Evolutionary conservation across 805 yeast genomes (phyloP), one percentile per base, ranked within the genome.

Genomic region (Metschnikowia rubicola): DNA sequence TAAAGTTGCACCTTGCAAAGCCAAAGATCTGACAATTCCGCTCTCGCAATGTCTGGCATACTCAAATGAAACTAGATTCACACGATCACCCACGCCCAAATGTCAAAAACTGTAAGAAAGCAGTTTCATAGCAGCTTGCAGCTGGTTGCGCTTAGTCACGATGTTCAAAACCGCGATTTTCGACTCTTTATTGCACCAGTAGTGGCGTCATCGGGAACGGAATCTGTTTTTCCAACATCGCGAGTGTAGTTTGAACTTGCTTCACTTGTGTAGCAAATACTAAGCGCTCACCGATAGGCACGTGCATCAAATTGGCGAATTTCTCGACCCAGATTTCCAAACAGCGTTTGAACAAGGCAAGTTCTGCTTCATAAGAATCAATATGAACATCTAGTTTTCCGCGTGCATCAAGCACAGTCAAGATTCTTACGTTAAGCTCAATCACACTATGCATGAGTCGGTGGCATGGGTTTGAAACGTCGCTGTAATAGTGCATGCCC

Each of bases 331-430:
- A 44, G 19, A 38, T 38, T 2, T 34, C 12, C n/a, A 44, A 35
- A 33, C 47, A 38, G 17, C 26, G 19, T 15, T 29, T 34, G 29
- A 44, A 43, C 8, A 42, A 35, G 7, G 29, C 10, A n/a, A 44
- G 12, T 28, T 35, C 40, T 0, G 37, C 34, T 13, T 35, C 28
- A 26, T 30, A 44, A 10, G 32, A 35, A 26, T 39, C 37, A 9
- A 35, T 17, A 13, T 39, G 39, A 17, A 28, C 12, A 30, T 44
- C 48, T 17, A 44, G 48, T 2, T n/a, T 15, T 4, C 48, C 48
- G 10, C 30, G 21, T 7, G 40, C 3, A 30, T 44, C 33, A 5
- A 15, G 28, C 31, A 44, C 12, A 2, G 37, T 26, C 21, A 39
- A 35, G 15, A 11, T 29, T 12, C 48, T 34, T 4, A 44, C 37